These are phyloP conservation scores for Xylaria polymorpha DNA, from an alignment of 2,329 filamentous ascomycete genomes.

Conservation along the genomic window DNA sequence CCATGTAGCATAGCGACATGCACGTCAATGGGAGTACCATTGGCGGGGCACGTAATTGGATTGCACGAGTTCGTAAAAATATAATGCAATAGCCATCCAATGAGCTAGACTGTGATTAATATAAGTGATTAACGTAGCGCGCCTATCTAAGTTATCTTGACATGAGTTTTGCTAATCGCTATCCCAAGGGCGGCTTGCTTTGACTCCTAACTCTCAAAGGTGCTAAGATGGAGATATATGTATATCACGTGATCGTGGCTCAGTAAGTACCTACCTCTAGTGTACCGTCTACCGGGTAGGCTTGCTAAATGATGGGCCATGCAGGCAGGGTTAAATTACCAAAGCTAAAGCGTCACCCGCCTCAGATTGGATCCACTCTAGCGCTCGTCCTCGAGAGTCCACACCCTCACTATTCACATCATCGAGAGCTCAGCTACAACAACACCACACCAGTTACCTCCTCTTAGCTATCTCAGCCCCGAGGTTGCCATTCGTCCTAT, in stretches of 20 bases:
- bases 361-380: background rate
- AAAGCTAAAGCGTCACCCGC: slow-evolving; percentile 30
- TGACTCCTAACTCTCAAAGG: background rate
- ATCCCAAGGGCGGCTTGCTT: background rate
- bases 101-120: background rate
- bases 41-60: slow-evolving; percentile 30
- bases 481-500: background rate
- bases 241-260: slow-evolving; percentile 13
- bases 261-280: too few species aligned
- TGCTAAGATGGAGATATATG: background rate
- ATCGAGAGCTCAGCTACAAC: background rate
- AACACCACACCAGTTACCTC: background rate
- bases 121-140: background rate
- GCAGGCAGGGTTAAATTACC: background rate
- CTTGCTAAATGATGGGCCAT: too few species aligned
- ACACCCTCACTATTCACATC: background rate
- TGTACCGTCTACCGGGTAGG: background rate
- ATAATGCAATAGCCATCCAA: slow-evolving; percentile 22
- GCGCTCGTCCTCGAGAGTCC: background rate
- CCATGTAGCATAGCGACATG: slow-evolving; percentile 8
- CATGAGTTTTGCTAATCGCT: background rate
- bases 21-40: slow-evolving; percentile 11
- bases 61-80: slow-evolving; percentile 29
- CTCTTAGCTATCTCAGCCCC: background rate
- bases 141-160: background rate